Evolutionary conservation across 2,329 filamentous ascomycete genomes (phyloP), one percentile per base, ranked within the genome.

Genomic region (Chrysoporthe deuterocubensis): DNA sequence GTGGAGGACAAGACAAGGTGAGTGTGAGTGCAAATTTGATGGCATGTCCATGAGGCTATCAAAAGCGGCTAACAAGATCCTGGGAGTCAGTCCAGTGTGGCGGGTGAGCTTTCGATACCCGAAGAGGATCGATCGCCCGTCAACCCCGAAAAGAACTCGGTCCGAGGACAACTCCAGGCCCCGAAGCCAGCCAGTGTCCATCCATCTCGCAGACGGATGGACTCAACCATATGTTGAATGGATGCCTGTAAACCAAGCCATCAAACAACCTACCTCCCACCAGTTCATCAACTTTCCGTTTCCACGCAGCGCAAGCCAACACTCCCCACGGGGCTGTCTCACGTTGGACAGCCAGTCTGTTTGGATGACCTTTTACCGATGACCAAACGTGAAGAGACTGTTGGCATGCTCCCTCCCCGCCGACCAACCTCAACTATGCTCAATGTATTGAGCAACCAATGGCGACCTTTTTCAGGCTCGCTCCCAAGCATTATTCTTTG

Each of bases 301-400:
- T 52, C 59, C 66, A 69, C 66, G 58, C 68, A 60, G 40, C 21
- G 16, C 54, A 50, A 58, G 40, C 18, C 37, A 46, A 8, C n/a
- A 4, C 13, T 57, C 21, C 21, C n/a, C 42, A 8, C 62, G 4
- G 14, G 4, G 5, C 37, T 26, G 7, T 50, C 18, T 13, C 62
- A 8, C 40, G 40, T 18, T 54, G 44, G 52, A 66, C 59, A 68
- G 63, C 63, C 64, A 67, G 64, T 65, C 60, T 50, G 63, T 68
- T 70, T 66, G 60, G 57, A 44, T 65, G 62, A 70, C 66, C 68
- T 70, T 65, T 70, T 68, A 70, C 68, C 68, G 68, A 70, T 68
- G 67, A 68, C 62, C 68, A 58, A 64, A 70, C 60, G 48, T 50
- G 56, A 32, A 65, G 56, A 58, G 59, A 59, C 59, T 70, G 68